These are phyloP conservation scores for Ocimum tenuiflorum DNA, from an alignment of 257 asterid species.

Conservation along the genomic window DNA sequence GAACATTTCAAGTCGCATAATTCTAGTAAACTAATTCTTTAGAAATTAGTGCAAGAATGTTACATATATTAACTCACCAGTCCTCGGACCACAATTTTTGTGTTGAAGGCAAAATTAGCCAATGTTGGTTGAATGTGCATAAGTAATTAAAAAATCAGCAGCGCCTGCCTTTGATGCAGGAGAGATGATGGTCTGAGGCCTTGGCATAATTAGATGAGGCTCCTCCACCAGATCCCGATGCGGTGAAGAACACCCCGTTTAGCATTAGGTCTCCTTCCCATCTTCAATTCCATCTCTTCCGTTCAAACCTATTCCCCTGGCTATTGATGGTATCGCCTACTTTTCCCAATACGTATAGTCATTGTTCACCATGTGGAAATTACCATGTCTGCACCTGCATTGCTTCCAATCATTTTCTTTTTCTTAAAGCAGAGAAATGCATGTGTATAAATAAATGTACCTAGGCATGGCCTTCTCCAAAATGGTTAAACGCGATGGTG, in stretches of 20 bases:
- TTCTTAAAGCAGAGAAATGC: no score
- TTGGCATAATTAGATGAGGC: constrained; percentile 77
- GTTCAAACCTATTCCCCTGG: constrained; percentile 72
- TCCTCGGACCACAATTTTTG: constrained; percentile 9
- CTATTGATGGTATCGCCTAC: constrained; percentile 93
- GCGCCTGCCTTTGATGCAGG: constrained; percentile 51
- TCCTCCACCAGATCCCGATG: constrained; percentile 74
- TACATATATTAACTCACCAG: constrained; percentile 30
- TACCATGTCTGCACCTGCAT: constrained; percentile 80
- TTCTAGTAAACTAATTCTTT: not conserved
- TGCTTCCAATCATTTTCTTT: no score
- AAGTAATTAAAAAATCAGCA: constrained; percentile 29
- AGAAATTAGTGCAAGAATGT: constrained; percentile 2
- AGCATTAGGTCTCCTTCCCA: constrained; percentile 76
- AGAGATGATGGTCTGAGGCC: constrained; percentile 84
- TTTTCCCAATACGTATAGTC: constrained; percentile 93
- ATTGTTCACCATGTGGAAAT: constrained; percentile 91
- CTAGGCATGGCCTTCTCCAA: constrained; percentile 97
- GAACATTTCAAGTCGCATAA: not conserved
- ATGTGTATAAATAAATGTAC: constrained; percentile 21
- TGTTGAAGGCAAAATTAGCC: constrained; percentile 8
- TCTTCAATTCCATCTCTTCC: constrained; percentile 92
- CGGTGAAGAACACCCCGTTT: constrained; percentile 72
- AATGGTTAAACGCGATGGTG: constrained; percentile 85
- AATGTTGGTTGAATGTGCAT: constrained; percentile 24